Evolutionary conservation across 2,329 filamentous ascomycete genomes (phyloP), one percentile per base, ranked within the genome.

Genomic region (Pyrenophora tritici-repentis): DNA sequence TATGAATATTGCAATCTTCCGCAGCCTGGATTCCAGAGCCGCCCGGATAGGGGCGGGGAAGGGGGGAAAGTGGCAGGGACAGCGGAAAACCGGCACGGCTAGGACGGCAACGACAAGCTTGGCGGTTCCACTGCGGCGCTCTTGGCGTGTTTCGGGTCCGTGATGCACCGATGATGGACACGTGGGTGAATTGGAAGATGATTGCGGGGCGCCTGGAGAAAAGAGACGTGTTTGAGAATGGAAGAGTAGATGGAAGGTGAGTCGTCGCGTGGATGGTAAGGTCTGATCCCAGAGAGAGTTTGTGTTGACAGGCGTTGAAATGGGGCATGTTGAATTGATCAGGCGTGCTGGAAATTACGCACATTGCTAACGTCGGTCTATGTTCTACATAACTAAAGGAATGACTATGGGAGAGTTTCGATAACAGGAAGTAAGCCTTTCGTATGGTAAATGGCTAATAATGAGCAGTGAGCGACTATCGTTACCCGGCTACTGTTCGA

Each of bases 41-140:
- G 26, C 10, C 10, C 13, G 16, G 26, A 29, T 29, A 10, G 10
- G 26, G 26, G 26, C 26, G 26, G 26, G 13, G 13, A 29, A 29
- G 13, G 41, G 16, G n/a, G 31, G 14, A 34, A 34, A 41, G 16
- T 43, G 31, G 33, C 18, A 43, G 41, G 41, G 31, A 24, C 41
- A 43, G 41, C 41, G 41, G 41, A 34, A 34, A 32, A 20, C 22
- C 41, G 41, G 41, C 24, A 41, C 31, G 31, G 31, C 8, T 32
- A 43, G 33, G 5, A 43, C 41, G 41, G 31, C 41, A 43, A 34
- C n/a, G 41, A 43, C 31, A 29, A 10, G 12, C 41, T 43, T 43
- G 41, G 41, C 41, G 37, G 29, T 43, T 5, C 13, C 31, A 12
- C 18, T 18, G 41, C 16, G 17, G 41, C 41, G 41, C 18, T 24